Evolutionary conservation across 2,329 filamentous ascomycete species (phyloP).

Genomic region (Emmonsiellopsis sp.): DNA sequence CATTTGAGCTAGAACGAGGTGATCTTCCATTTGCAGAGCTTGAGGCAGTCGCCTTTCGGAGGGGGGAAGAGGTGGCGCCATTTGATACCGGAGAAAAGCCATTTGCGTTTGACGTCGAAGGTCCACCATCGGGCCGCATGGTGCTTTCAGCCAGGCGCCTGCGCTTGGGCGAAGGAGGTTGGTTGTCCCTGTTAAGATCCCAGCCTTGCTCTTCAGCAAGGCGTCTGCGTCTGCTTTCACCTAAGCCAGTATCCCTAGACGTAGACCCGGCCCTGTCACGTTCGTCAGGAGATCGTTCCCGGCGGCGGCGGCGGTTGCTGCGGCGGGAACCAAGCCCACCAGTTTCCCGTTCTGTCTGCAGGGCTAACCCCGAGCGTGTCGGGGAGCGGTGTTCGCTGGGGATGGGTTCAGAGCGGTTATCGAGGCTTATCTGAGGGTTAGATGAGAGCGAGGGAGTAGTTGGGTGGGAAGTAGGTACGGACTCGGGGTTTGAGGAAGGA

Average conservation of each 20-base stretch:
- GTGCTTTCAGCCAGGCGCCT: slow-evolving; percentile 44
- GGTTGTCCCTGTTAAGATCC: slow-evolving; percentile 18
- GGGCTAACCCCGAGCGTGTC: not conserved
- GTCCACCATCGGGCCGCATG: slow-evolving; percentile 55
- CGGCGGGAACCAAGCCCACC: slow-evolving; percentile 11
- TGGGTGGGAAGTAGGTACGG: slow-evolving; percentile 41
- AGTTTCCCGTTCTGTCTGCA: not conserved
- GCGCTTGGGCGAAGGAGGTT: slow-evolving; percentile 44
- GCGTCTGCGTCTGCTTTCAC: slow-evolving; percentile 18
- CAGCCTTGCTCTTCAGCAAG: slow-evolving; percentile 18
- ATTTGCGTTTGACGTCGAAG: slow-evolving; percentile 41
- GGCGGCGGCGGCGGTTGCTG: slow-evolving; percentile 19
- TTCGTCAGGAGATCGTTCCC: slow-evolving; percentile 20
- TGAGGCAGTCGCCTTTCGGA: slow-evolving; percentile 40
- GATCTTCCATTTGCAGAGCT: slow-evolving; percentile 48
- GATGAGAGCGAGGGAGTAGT: slow-evolving; percentile 13
- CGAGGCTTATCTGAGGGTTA: slow-evolving; percentile 5
- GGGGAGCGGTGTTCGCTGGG: slow-evolving; percentile 2
- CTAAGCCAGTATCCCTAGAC: slow-evolving; percentile 15
- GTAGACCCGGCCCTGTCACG: slow-evolving; percentile 13
- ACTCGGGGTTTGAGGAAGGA: slow-evolving; percentile 45
- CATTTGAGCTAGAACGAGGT: slow-evolving; percentile 24
- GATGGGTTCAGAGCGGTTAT: not conserved
- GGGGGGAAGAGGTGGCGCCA: slow-evolving; percentile 39
- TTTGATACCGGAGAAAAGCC: slow-evolving; percentile 49